These are phyloP conservation scores for Metschnikowia colocasiae DNA, from an alignment of 805 yeast genomes.

Conservation along the genomic window DNA sequence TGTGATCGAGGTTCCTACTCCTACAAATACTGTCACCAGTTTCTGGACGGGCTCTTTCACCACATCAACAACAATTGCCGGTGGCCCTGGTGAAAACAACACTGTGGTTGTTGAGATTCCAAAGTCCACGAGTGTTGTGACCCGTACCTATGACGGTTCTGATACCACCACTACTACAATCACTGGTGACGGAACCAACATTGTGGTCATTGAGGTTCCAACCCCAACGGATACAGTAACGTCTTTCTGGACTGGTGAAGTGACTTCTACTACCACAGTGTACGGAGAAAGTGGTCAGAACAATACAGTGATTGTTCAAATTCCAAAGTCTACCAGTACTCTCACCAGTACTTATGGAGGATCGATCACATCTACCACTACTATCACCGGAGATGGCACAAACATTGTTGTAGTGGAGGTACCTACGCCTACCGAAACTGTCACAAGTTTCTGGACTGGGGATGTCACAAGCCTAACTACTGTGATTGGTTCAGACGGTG, in stretches of 20 bases:
- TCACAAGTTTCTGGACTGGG: slow-evolving; percentile 10
- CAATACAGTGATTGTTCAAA: neutral
- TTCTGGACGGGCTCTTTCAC: slow-evolving; percentile 15
- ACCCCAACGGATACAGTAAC: too few species aligned
- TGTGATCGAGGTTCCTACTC: slow-evolving; percentile 17
- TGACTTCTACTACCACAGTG: too few species aligned
- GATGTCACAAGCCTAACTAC: slow-evolving; percentile 7
- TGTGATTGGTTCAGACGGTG: slow-evolving; percentile 2
- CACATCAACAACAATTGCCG: slow-evolving; percentile 6
- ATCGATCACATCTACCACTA: too few species aligned
- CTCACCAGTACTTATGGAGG: neutral
- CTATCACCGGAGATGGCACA: neutral
- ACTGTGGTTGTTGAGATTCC: slow-evolving; percentile 14
- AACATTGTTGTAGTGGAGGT: slow-evolving; percentile 9
- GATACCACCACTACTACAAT: slow-evolving; percentile 9
- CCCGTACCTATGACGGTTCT: slow-evolving; percentile 12
- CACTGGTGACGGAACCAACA: neutral
- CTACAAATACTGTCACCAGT: slow-evolving; percentile 13
- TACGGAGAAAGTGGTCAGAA: too few species aligned
- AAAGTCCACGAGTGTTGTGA: neutral
- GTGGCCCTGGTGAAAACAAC: slow-evolving; percentile 10
- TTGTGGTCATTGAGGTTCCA: slow-evolving; percentile 16
- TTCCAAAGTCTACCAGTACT: neutral
- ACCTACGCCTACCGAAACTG: slow-evolving; percentile 12
- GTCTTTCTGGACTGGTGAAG: too few species aligned